Conservation (phyloP, 805 yeast species). For the Jamesozyma spencerorum region DNA sequence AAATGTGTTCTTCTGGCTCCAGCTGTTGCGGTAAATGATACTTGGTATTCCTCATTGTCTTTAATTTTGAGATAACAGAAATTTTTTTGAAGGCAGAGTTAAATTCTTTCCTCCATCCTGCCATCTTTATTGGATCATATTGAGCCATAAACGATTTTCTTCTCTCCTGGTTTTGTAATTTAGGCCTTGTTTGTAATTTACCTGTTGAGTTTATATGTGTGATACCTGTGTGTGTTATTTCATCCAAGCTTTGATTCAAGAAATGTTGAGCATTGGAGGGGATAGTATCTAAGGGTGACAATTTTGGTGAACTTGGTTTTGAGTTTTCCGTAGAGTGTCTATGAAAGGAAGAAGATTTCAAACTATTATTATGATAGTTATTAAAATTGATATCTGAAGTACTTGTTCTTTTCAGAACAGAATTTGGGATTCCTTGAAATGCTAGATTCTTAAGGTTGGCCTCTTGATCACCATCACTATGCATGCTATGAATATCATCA, state of each 20-base stretch:
- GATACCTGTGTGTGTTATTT: background rate
- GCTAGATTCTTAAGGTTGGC: constrained; percentile 24
- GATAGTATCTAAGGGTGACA: background rate
- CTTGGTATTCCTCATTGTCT: constrained; percentile 4
- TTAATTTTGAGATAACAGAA: constrained; percentile 14
- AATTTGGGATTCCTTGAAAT: constrained; percentile 26
- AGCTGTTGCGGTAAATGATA: background rate
- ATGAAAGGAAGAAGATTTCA: no score
- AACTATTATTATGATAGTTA: no score
- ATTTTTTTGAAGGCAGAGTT: constrained; percentile 21
- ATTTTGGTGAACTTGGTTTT: background rate
- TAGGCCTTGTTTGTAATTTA: background rate
- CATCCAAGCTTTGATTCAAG: constrained; percentile 1
- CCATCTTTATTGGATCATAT: constrained; percentile 1
- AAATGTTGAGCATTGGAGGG: no score
- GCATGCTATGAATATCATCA: background rate
- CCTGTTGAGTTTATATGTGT: background rate
- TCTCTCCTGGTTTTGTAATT: background rate
- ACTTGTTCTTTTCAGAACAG: constrained; percentile 8
- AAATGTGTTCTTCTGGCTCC: background rate
- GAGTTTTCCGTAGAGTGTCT: no score
- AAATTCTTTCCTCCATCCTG: constrained; percentile 23
- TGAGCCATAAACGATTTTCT: constrained; percentile 5
- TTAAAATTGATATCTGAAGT: background rate
- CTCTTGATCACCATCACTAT: constrained; percentile 15